These are phyloP conservation scores for Licmophora abbreviata DNA, from an alignment of 108 stramenopile species.

Conservation along the genomic window DNA sequence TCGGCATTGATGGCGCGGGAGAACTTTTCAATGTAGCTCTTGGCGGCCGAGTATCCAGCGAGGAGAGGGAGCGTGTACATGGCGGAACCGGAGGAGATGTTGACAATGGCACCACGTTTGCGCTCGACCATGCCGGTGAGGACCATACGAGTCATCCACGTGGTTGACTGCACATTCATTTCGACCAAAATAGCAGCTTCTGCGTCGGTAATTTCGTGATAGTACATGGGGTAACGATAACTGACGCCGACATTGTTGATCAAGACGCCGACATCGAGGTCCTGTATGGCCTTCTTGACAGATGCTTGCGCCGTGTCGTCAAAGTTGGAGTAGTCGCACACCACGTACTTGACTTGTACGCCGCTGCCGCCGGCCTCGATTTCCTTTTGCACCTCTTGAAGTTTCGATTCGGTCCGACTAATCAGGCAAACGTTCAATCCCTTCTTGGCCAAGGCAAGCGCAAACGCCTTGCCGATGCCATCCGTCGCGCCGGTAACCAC, in stretches of 20 bases:
- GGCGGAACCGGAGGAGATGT: conserved; percentile 92
- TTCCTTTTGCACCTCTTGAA: conserved; percentile 85
- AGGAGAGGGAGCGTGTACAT: conserved; percentile 89
- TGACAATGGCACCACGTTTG: conserved; percentile 90
- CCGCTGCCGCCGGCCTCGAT: conserved; percentile 54
- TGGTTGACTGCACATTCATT: conserved; percentile 95
- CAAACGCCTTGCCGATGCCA: conserved; percentile 98
- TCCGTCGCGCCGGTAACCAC: conserved; percentile 99
- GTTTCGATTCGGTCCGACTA: conserved; percentile 91
- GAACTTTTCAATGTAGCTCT: conserved; percentile 93
- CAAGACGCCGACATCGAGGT: conserved; percentile 88
- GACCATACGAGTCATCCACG: conserved; percentile 94
- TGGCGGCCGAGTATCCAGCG: conserved; percentile 93
- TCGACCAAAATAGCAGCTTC: conserved; percentile 64
- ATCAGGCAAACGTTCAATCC: conserved; percentile 95
- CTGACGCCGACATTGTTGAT: conserved; percentile 98
- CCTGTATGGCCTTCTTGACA: conserved; percentile 57
- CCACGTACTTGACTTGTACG: conserved; percentile 76
- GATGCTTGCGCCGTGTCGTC: conserved; percentile 67
- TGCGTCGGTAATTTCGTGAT: conserved; percentile 86
- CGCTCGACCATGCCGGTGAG: conserved; percentile 87
- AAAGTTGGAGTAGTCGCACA: conserved; percentile 94
- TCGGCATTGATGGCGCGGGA: conserved; percentile 89
- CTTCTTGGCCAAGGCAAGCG: conserved; percentile 88
- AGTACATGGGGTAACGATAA: conserved; percentile 95